Evolutionary conservation across 1,284 basidiomycete genomes (phyloP), one percentile per base, ranked within the genome.

Genomic region (Golubevia sp.): DNA sequence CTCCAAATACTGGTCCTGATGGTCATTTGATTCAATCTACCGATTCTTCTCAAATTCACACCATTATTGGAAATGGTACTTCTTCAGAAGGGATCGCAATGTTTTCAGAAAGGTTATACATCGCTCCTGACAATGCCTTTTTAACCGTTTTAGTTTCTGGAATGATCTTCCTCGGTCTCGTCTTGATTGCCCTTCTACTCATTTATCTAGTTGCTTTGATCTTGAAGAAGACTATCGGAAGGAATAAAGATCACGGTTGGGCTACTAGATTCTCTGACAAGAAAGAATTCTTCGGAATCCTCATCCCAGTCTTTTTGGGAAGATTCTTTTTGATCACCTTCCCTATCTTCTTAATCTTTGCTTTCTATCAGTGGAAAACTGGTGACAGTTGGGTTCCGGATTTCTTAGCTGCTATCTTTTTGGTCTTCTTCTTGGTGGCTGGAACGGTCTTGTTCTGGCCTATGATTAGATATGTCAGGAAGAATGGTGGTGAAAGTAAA

Each of bases 351-450:
- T 63, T 77, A 25, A 68, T 77, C n/a, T 74, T 79, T 20, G 69
- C 71, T 25, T 76, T 82, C 52, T 81, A 75, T 68, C 79, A 82
- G 54, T 82, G 73, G 68, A 56, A 66, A n/a, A 60, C 68, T 11
- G 70, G 73, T 11, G 70, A 70, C 50, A 72, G 71, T 34, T 82
- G 79, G 79, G 68, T 75, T 15, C 71, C 77, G 8, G 73, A 82
- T 44, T 51, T 82, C 2, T 49, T 77, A 6, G 77, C 79, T 2
- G 76, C 71, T 11, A 56, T 80, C 38, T 44, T 69, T 6, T 53
- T 77, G 7, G 60, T 49, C 0, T 56, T 70, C 21, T 64, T 70
- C 44, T 60, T 61, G n/a, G 18, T 56, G 2, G 2, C 6, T 6
- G 21, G 21, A 7, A 6, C 13, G 2, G 13, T 66, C 11, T 68